These are phyloP conservation scores for Pseudonitzschia delicatissima DNA, from an alignment of 108 stramenopile species.

Conservation along the genomic window DNA sequence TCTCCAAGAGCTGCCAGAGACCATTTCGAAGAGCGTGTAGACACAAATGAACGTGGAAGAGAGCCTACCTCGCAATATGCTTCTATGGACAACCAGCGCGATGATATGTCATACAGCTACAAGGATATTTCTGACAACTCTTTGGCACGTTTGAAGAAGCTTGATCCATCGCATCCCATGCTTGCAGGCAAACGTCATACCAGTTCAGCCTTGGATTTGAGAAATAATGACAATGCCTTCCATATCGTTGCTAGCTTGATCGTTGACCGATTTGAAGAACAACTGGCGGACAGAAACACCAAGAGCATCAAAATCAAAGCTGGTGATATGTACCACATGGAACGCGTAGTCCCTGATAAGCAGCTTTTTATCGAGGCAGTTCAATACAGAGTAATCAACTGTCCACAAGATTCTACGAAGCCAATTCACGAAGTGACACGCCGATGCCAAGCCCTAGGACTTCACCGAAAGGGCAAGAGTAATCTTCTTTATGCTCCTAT, in stretches of 20 bases:
- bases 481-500: slow-evolving; percentile 58
- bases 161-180: slow-evolving; percentile 8
- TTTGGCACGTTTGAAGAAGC: slow-evolving; percentile 6
- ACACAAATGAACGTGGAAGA: not conserved
- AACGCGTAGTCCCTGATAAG: slow-evolving; percentile 55
- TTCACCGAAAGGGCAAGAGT: slow-evolving; percentile 43
- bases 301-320: slow-evolving; percentile 31
- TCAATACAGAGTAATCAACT: slow-evolving; percentile 40
- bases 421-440: slow-evolving; percentile 48
- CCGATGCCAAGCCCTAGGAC: slow-evolving; percentile 63
- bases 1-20: slow-evolving; percentile 59
- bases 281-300: slow-evolving; percentile 20
- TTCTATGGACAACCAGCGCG: slow-evolving; percentile 1
- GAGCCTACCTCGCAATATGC: not conserved
- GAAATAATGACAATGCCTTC: slow-evolving; percentile 66
- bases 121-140: slow-evolving; percentile 1
- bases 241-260: slow-evolving; percentile 68
- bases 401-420: slow-evolving; percentile 21
- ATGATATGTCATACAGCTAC: not conserved
- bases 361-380: slow-evolving; percentile 67
- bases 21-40: not conserved
- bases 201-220: slow-evolving; percentile 44
- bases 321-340: slow-evolving; percentile 51
- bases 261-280: slow-evolving; percentile 49
- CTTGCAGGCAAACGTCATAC: not conserved